Percentiles rank a stretch among this genome's conserved stretches.
Conservation (phyloP, 2,329 filamentous ascomycete genomes). For the Fusarium paranaense region DNA sequence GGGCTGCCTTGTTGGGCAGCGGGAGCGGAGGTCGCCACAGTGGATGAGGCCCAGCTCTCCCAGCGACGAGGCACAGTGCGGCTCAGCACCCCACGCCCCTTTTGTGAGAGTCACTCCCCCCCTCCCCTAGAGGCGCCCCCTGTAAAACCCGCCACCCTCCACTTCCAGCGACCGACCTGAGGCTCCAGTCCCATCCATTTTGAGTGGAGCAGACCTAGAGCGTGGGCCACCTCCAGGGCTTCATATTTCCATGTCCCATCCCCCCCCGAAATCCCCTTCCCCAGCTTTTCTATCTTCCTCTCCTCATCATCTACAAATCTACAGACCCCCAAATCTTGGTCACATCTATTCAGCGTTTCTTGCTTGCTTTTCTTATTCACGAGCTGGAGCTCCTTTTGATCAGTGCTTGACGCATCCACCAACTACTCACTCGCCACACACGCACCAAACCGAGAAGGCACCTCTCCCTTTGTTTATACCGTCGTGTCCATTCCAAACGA, state of each 20-base stretch:
- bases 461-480: constrained; percentile 31
- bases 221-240: constrained; percentile 17
- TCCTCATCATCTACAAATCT: background rate
- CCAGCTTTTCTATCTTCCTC: constrained; percentile 6
- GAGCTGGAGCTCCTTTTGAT: constrained; percentile 35
- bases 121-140: background rate
- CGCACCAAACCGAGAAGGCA: background rate
- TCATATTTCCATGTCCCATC: constrained; percentile 36
- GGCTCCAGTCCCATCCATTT: constrained; percentile 28
- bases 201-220: background rate
- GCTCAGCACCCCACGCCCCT: constrained; percentile 5
- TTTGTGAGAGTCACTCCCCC: background rate
- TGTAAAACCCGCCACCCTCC: constrained; percentile 14
- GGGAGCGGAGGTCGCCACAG: constrained; percentile 26
- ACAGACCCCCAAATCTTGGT: background rate
- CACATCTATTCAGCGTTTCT: constrained; percentile 2
- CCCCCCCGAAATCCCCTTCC: constrained; percentile 32
- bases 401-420: constrained; percentile 38
- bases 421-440: constrained; percentile 5
- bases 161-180: constrained; percentile 27
- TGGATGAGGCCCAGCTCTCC: constrained; percentile 18
- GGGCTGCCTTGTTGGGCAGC: constrained; percentile 27
- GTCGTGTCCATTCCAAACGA: constrained; percentile 29
- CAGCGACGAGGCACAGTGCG: constrained; percentile 23
- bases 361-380: constrained; percentile 10